Base-by-base conservation (phyloP, 2,329 filamentous ascomycete species). In the Nothopassalora personata region DNA sequence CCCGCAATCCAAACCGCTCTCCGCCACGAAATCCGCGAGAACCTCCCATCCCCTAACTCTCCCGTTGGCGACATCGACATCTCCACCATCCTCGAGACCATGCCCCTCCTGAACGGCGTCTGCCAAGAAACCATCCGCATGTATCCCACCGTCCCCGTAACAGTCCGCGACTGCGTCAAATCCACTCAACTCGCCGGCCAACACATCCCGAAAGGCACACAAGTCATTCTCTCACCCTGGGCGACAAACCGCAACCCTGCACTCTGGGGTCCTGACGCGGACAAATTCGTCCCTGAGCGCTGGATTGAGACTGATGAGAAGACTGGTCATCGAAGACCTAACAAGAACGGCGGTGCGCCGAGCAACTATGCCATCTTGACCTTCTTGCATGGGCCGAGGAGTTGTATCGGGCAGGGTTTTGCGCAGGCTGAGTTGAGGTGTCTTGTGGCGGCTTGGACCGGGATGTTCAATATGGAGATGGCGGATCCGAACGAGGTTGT, bases 341-440 rank as follows among this genome's bases (percentile, higher is more conserved):
- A 77, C 19, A 76, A 8, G 77, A 90, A 19, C 94, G 91, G 91
- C 88, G 91, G 1, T 71, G 80, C 0, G 86, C 91, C 66, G 88
- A 90, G 61, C 52, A 66, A 65, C 43, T 67, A 64, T 48, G 62
- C 58, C 10, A 63, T 64, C 27, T 55, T 68, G 18, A 67, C 66
- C 4, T 68, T 68, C 56, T 60, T 67, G 47, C 67, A 66, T 49
- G 91, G 91, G 0, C 90, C 90, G 1, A 79, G 91, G 59, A 89
- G 87, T 70, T 96, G 91, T 71, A 95, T 96, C 66, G 91, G 91
- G 0, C 82, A 86, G 72, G 80, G 80, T 1, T 96, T 96, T 74
- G 89, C 91, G 0, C 65, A 67, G 50, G 68, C 68, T 0, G 70
- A 72, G 54, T 50, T 71, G 55, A 66, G 67, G 36, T 67, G 64